phyloP scores from a whole-genome alignment of 345 rosid species.

The Eucalyptus viminalis region DNA sequence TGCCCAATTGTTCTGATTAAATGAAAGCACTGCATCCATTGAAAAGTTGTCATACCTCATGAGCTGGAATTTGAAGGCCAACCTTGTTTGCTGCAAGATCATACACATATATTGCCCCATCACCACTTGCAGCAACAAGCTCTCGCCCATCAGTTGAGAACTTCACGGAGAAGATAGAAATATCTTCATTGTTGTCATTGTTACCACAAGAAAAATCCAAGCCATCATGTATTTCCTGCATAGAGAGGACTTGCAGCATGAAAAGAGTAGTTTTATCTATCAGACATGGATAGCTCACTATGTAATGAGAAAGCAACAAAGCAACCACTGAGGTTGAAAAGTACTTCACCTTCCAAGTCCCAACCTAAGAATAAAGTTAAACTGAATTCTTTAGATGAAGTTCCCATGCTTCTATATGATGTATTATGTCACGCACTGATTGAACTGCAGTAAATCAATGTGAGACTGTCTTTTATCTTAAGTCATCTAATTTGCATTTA shows the following conservation, averaged over 20 bases:
- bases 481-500: background rate
- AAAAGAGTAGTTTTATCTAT: background rate
- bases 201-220: constrained; percentile 27
- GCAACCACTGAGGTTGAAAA: background rate
- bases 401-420: background rate
- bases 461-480: background rate
- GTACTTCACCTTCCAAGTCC: background rate
- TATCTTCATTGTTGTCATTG: constrained; percentile 7
- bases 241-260: background rate
- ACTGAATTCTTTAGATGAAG: background rate
- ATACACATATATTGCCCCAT: constrained; percentile 39
- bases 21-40: background rate
- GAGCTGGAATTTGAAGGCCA: constrained; percentile 39
- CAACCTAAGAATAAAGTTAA: background rate
- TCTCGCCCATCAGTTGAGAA: constrained; percentile 64
- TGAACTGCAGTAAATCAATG: background rate
- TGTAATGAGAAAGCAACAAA: background rate
- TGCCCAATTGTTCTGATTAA: background rate
- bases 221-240: constrained; percentile 61
- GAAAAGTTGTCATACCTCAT: constrained; percentile 19
- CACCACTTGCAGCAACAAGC: constrained; percentile 43
- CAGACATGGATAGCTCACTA: background rate
- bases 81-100: constrained; percentile 41
- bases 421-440: background rate
- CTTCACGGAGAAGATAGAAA: constrained; percentile 50